Percentiles rank a stretch among this genome's conserved stretches.
phyloP scores from a whole-genome alignment of 2,329 filamentous ascomycete species.

The Pochonia chlamydosporia region DNA sequence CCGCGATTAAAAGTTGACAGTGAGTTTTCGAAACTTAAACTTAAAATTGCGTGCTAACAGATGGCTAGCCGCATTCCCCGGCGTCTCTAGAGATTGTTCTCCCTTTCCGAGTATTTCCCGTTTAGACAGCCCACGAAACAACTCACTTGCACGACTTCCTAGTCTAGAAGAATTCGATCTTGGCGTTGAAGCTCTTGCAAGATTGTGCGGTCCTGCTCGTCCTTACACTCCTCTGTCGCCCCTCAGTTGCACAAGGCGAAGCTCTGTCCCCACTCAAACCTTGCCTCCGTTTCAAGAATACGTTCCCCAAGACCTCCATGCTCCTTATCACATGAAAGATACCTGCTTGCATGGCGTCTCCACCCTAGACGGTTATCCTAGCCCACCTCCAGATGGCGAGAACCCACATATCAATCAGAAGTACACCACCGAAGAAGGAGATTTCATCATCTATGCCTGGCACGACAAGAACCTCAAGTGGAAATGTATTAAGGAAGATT shows the following conservation, averaged over 20 bases:
- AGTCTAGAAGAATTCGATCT: conserved; percentile 32
- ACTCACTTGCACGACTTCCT: conserved; percentile 22
- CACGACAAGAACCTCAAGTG: conserved; percentile 38
- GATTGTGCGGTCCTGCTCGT: conserved; percentile 22
- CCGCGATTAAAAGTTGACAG: conserved; percentile 27
- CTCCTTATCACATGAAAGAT: conserved; percentile 16
- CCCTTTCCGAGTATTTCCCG: conserved; percentile 18
- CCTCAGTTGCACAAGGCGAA: conserved; percentile 17
- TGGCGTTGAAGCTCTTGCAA: conserved; percentile 30
- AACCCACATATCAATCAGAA: conserved; percentile 37
- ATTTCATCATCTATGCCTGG: conserved; percentile 39
- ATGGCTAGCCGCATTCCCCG: conserved; percentile 17
- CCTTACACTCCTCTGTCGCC: conserved; percentile 23
- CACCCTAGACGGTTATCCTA: conserved; percentile 25
- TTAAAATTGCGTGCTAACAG: conserved; percentile 3
- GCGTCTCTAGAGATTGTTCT: conserved; percentile 17
- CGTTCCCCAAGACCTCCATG: conserved; percentile 15
- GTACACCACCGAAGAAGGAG: conserved; percentile 36
- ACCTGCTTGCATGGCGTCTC: conserved; percentile 15
- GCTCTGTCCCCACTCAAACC: conserved; percentile 17
- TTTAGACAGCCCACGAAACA: conserved; percentile 10
- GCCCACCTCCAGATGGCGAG: conserved; percentile 29
- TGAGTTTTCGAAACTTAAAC: conserved; percentile 10
- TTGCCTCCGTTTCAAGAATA: conserved; percentile 17
- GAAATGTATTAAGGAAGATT: conserved; percentile 33